Conservation (phyloP, 148 eudicot genomes). For the Camellia lanceoleosa region DNA sequence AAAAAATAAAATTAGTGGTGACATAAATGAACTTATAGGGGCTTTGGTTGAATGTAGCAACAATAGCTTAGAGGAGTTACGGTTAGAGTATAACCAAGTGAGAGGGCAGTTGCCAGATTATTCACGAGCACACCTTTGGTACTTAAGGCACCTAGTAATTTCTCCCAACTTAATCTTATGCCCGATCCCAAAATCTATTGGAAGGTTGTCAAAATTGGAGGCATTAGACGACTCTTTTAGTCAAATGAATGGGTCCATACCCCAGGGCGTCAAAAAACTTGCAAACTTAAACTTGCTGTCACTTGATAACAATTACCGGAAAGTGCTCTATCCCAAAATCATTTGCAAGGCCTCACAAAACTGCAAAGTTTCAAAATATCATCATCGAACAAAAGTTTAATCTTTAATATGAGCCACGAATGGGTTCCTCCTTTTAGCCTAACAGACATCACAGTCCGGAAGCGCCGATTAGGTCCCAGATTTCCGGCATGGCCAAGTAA, state of each 20-base stretch:
- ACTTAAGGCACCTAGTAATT: not conserved
- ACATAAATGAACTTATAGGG: conserved; percentile 1
- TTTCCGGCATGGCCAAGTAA: conserved; percentile 27
- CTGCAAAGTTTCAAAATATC: conserved; percentile 2
- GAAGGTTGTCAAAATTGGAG: conserved; percentile 7
- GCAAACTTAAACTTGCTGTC: not conserved
- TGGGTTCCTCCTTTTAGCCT: conserved; percentile 16
- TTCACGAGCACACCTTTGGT: conserved; percentile 2
- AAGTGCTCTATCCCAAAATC: not conserved
- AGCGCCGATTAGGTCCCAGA: not conserved
- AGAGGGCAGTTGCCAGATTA: not conserved
- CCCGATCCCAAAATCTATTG: not conserved
- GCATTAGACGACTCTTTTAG: conserved; percentile 5
- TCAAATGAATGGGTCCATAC: conserved; percentile 19
- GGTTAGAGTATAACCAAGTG: not conserved
- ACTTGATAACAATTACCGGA: conserved; percentile 1
- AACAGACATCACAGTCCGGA: not conserved
- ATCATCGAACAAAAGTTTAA: not conserved
- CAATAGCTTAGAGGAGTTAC: conserved; percentile 7
- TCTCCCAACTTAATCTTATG: conserved; percentile 4
- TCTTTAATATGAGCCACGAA: conserved; percentile 1
- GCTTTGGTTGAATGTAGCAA: not conserved
- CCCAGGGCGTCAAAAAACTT: conserved; percentile 9
- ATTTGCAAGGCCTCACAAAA: conserved; percentile 2
- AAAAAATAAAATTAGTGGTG: not conserved